Evolutionary conservation across 2,329 filamentous ascomycete species (phyloP).

Genomic region (Pseudopyricularia javanii): DNA sequence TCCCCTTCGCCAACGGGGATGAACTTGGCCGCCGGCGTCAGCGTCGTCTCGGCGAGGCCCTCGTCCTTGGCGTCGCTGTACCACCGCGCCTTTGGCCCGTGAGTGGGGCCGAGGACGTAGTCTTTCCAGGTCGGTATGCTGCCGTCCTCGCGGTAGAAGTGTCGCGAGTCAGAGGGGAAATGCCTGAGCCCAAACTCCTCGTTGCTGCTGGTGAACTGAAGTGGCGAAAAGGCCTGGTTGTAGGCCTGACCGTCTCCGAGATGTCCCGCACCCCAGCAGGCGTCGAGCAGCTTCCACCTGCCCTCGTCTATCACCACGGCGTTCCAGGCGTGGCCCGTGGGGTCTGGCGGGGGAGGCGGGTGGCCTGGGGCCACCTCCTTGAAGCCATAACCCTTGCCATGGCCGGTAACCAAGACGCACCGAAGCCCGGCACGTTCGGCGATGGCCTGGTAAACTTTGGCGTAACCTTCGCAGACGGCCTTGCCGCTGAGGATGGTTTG

Average conservation of each 20-base stretch:
- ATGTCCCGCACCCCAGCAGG: constrained; percentile 84
- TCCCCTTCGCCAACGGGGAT: constrained; percentile 43
- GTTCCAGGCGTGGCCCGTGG: constrained; percentile 78
- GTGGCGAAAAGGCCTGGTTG: constrained; percentile 53
- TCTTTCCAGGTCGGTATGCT: constrained; percentile 63
- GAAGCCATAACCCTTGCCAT: constrained; percentile 81
- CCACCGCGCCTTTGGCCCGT: constrained; percentile 34
- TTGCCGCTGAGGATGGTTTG: constrained; percentile 65
- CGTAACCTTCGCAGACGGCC: constrained; percentile 88
- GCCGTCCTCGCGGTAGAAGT: constrained; percentile 69
- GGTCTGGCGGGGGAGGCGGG: constrained; percentile 48
- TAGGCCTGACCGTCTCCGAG: constrained; percentile 47
- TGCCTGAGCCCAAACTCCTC: constrained; percentile 72
- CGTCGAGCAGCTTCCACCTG: constrained; percentile 81
- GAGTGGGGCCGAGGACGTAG: constrained; percentile 55
- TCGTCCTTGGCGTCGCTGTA: constrained; percentile 33
- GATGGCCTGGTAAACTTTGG: constrained; percentile 66
- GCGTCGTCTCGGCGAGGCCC: constrained; percentile 41
- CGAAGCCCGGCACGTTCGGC: constrained; percentile 71
- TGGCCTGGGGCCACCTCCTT: constrained; percentile 48
- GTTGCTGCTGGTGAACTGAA: constrained; percentile 50
- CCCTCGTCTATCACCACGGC: constrained; percentile 78
- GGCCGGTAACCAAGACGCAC: constrained; percentile 60
- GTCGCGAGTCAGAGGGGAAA: constrained; percentile 54
- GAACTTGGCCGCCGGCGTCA: constrained; percentile 46